Base-by-base conservation (phyloP, 805 yeast species). In the Saturnispora ahearnii region DNA sequence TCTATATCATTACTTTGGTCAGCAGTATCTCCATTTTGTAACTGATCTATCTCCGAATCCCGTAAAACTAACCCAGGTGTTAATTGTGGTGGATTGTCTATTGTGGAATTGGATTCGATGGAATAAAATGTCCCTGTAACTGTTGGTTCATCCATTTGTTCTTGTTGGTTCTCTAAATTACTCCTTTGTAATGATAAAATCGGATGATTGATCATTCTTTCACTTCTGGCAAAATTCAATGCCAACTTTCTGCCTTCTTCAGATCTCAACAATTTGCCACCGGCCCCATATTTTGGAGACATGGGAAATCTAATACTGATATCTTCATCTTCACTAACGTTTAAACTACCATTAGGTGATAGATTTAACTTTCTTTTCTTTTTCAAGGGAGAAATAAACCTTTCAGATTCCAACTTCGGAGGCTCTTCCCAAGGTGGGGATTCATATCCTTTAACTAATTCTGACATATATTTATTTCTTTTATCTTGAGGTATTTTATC, bases 221-320 rank as follows among this genome's bases (percentile, higher is more conserved):
- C 62, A 4, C 59, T 54, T 31, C 57, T 48, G 8, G 63, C 65
- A 56, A 55, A 62, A 37, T 62, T 55, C 34, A 62, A 54, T 2
- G 64, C 64, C 7, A 57, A 43, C 33, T 57, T 58, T 30, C 59
- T 55, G 1, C 68, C 66, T 40, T 52, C 51, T 13, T 50, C 49
- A 0, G 67, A 62, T 8, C 69, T 56, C 11, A 68, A 50, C 11
- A 69, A 53, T 18, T 55, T 57, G 0, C 72, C 73, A 15, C 69
- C 70, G 0, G 68, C 72, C 0, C 72, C 71, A 51, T 70, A 73
- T 40, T 68, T 69, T 2, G 79, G 77, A 0, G 78, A 74, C 42
- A 66, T 62, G 2, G 79, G 79, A 52, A 75, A 74, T 49, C 78
- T 50, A n/a, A 57, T 41, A 28, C 55, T 57, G 10, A 54, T 29